These are phyloP conservation scores for Tuber melanosporum DNA, from an alignment of 495 filamentous ascomycete genomes.

Conservation along the genomic window DNA sequence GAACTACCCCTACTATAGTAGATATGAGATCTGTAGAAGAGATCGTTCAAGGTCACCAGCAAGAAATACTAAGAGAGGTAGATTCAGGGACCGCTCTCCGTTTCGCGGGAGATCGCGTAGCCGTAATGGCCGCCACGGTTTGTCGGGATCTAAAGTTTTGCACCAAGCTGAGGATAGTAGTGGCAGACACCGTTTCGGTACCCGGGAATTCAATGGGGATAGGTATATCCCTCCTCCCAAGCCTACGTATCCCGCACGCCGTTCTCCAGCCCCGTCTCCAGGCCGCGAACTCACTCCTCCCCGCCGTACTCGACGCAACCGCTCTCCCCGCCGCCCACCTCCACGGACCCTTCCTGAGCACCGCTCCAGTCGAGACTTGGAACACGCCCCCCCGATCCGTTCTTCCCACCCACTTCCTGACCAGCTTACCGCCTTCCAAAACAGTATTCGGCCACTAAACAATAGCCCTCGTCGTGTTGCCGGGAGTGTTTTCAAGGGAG, in stretches of 20 bases:
- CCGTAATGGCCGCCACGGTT: neutral
- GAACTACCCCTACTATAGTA: accelerated
- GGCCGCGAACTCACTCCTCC: neutral
- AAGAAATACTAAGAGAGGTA: neutral
- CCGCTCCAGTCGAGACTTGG: neutral
- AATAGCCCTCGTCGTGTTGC: neutral
- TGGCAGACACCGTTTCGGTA: neutral
- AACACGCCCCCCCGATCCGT: neutral
- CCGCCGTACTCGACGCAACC: neutral
- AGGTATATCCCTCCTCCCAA: neutral
- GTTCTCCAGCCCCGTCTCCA: neutral
- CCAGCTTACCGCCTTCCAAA: neutral
- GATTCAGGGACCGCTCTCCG: neutral
- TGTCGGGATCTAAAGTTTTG: neutral
- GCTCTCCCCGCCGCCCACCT: neutral
- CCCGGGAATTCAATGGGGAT: neutral
- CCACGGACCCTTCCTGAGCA: neutral
- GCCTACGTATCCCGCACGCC: neutral
- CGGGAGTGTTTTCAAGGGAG: neutral
- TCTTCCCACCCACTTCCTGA: neutral
- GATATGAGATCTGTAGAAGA: neutral
- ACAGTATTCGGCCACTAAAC: neutral
- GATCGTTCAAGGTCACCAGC: neutral
- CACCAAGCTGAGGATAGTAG: neutral
- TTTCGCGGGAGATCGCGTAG: neutral